Evolutionary conservation across 2,329 filamentous ascomycete species (phyloP).

Genomic region (Westerdykella ornata): DNA sequence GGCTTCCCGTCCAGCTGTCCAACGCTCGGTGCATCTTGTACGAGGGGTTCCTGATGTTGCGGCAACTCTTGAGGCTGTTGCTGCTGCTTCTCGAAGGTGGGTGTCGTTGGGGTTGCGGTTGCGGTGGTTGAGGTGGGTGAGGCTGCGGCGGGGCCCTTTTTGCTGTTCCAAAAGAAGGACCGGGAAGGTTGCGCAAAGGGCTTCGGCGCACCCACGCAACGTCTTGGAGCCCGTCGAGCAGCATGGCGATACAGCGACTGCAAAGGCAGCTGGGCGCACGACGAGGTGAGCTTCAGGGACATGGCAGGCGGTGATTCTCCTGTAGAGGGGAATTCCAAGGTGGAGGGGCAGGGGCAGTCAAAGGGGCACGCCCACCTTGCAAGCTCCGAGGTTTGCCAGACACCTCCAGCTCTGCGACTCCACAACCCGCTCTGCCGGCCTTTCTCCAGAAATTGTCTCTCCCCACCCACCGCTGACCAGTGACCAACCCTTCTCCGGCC

Average conservation of each 20-base stretch:
- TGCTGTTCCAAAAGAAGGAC: constrained; percentile 15
- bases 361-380: too few species aligned
- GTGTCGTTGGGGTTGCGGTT: constrained; percentile 14
- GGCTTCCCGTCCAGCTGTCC: constrained; percentile 19
- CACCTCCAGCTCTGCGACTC: constrained; percentile 1
- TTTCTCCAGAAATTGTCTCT: not conserved
- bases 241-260: constrained; percentile 6
- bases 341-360: constrained; percentile 6
- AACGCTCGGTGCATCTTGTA: constrained; percentile 12
- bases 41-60: constrained; percentile 9
- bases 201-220: constrained; percentile 1
- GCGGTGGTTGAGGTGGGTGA: constrained; percentile 16
- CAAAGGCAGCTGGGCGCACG: constrained; percentile 11
- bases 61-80: constrained; percentile 14
- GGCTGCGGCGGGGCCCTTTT: constrained; percentile 12
- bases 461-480: too few species aligned
- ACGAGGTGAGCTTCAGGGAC: constrained; percentile 21
- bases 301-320: constrained; percentile 19
- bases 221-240: constrained; percentile 3
- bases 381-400: constrained; percentile 5
- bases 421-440: constrained; percentile 11
- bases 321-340: too few species aligned
- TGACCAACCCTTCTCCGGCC: constrained; percentile 6
- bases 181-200: not conserved
- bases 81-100: constrained; percentile 10